These are phyloP conservation scores for Ceratocystis alfenasii DNA, from an alignment of 2,329 filamentous ascomycete genomes.

Conservation along the genomic window DNA sequence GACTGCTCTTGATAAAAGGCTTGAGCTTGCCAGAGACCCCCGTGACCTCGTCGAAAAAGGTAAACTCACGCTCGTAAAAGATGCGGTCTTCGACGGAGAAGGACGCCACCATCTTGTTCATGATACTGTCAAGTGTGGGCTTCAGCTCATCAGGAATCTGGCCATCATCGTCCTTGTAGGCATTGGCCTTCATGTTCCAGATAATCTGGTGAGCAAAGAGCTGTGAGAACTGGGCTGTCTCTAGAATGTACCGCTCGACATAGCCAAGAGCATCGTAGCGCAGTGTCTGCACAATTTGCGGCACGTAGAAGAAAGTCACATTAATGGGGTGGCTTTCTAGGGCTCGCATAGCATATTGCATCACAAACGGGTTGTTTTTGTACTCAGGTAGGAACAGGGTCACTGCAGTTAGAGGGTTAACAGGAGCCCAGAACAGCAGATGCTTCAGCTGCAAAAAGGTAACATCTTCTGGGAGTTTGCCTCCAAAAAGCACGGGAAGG, in stretches of 20 bases:
- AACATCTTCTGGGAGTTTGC: slow-evolving; percentile 64
- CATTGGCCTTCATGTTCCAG: slow-evolving; percentile 99
- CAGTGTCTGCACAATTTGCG: slow-evolving; percentile 90
- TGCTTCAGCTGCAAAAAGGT: slow-evolving; percentile 74
- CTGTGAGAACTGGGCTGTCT: slow-evolving; percentile 96
- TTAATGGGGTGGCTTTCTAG: slow-evolving; percentile 92
- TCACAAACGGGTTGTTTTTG: slow-evolving; percentile 78
- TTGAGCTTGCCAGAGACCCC: slow-evolving; percentile 90
- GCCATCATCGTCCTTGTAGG: slow-evolving; percentile 92
- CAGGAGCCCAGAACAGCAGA: slow-evolving; percentile 80
- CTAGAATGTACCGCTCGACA: slow-evolving; percentile 89
- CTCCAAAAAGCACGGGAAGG: slow-evolving; percentile 68
- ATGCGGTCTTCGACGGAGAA: slow-evolving; percentile 67
- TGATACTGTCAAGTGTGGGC: slow-evolving; percentile 82
- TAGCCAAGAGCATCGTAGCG: slow-evolving; percentile 90
- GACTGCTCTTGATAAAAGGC: slow-evolving; percentile 79
- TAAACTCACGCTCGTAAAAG: slow-evolving; percentile 90
- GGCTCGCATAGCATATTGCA: slow-evolving; percentile 94
- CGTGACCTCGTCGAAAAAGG: slow-evolving; percentile 97
- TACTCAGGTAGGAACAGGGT: slow-evolving; percentile 89
- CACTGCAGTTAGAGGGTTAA: slow-evolving; percentile 85
- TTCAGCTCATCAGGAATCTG: slow-evolving; percentile 84
- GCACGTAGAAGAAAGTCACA: slow-evolving; percentile 97
- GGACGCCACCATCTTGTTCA: slow-evolving; percentile 66
- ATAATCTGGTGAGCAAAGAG: slow-evolving; percentile 98